These are phyloP conservation scores for Boletus hoseneyae DNA, from an alignment of 1,284 basidiomycete genomes.

Conservation along the genomic window DNA sequence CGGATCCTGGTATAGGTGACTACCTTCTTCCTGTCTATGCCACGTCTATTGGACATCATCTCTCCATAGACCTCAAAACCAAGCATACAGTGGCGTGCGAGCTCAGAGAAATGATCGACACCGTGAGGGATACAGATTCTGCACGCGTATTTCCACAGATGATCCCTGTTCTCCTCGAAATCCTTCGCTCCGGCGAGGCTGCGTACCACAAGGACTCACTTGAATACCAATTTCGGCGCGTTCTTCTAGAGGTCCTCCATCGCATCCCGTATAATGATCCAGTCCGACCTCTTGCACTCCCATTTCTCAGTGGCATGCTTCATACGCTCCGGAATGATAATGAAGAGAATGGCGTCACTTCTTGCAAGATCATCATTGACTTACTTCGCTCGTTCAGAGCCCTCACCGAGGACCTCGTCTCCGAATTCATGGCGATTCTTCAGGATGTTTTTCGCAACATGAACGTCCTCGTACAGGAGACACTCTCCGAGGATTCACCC, in stretches of 20 bases:
- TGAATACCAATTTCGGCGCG: slow-evolving; percentile 86
- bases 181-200: slow-evolving; percentile 75
- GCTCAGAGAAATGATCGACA: slow-evolving; percentile 85
- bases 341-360: slow-evolving; percentile 91
- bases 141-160: slow-evolving; percentile 67
- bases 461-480: slow-evolving; percentile 70
- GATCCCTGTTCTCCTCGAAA: slow-evolving; percentile 77
- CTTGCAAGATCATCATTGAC: slow-evolving; percentile 93
- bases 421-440: slow-evolving; percentile 79
- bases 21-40: slow-evolving; percentile 2
- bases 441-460: slow-evolving; percentile 80
- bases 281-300: slow-evolving; percentile 66
- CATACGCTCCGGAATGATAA: slow-evolving; percentile 88
- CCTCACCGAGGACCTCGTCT: slow-evolving; percentile 76
- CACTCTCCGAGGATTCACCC: slow-evolving; percentile 65
- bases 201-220: slow-evolving; percentile 74
- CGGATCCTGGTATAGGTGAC: slow-evolving; percentile 68
- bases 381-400: slow-evolving; percentile 64
- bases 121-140: slow-evolving; percentile 78
- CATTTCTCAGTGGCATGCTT: slow-evolving; percentile 78
- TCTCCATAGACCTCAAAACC: slow-evolving; percentile 58
- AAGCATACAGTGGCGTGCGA: slow-evolving; percentile 74
- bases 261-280: slow-evolving; percentile 84
- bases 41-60: not conserved
- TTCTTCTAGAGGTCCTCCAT: slow-evolving; percentile 85